Evolutionary conservation across 768 basidiomycete species (phyloP).

Genomic region (Mycena galopus): DNA sequence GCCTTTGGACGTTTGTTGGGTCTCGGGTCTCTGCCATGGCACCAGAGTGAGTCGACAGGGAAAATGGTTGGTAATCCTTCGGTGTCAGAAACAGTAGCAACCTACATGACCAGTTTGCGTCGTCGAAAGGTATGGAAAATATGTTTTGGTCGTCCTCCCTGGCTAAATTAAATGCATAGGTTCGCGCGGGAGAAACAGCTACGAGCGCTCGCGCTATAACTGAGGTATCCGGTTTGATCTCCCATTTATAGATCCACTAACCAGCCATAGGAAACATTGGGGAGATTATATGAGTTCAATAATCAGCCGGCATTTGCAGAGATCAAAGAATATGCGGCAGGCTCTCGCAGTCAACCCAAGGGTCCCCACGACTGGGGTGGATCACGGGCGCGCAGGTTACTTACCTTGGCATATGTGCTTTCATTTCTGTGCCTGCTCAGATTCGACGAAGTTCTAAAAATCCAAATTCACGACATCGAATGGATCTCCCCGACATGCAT

Average conservation of each 20-base stretch:
- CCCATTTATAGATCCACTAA: no score
- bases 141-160: neutral
- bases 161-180: neutral
- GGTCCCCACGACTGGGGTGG: conserved; percentile 46
- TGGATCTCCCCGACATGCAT: conserved; percentile 26
- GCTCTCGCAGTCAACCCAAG: neutral
- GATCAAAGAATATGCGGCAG: conserved; percentile 9
- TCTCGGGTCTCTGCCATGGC: neutral
- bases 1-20: neutral
- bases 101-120: neutral
- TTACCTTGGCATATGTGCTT: conserved; percentile 46
- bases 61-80: neutral
- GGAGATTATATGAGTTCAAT: neutral
- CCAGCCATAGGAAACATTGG: neutral
- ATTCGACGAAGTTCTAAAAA: conserved; percentile 50
- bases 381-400: conserved; percentile 37
- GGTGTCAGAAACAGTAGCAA: neutral
- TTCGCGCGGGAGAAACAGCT: neutral
- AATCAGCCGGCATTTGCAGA: neutral
- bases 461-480: conserved; percentile 44
- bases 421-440: conserved; percentile 50
- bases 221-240: no score
- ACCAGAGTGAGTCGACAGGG: neutral
- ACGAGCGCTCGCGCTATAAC: neutral
- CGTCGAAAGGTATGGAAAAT: neutral